Percentiles rank a stretch among this genome's conserved stretches.
Evolutionary conservation across 2,329 filamentous ascomycete genomes (phyloP).

Genomic region (Nigrospora sphaerica): DNA sequence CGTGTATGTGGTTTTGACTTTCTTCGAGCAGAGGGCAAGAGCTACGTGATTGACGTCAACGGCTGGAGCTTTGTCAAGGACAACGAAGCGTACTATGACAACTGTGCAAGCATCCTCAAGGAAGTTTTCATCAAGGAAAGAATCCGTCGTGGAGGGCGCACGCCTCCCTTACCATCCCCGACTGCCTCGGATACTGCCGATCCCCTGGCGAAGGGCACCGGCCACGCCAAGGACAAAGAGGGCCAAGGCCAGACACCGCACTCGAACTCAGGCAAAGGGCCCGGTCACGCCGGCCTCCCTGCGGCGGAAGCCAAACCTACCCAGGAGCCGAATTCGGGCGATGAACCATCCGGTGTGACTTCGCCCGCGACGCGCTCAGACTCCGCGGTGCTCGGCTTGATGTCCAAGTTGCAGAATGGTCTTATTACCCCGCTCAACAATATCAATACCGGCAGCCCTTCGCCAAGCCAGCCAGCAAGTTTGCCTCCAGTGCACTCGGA

Average conservation of each 20-base stretch:
- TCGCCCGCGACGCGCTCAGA: slow-evolving; percentile 15
- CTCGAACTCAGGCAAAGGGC: slow-evolving; percentile 11
- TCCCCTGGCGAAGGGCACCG: slow-evolving; percentile 18
- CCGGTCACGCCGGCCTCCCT: slow-evolving; percentile 4
- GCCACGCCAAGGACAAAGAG: slow-evolving; percentile 32
- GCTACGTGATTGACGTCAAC: slow-evolving; percentile 98
- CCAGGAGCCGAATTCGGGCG: slow-evolving; percentile 8
- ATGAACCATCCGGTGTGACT: slow-evolving; percentile 12
- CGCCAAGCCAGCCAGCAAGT: background rate
- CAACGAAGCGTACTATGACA: slow-evolving; percentile 97
- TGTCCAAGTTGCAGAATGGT: slow-evolving; percentile 26
- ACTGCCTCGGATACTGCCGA: slow-evolving; percentile 32
- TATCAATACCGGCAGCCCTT: background rate
- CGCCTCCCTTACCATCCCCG: slow-evolving; percentile 44
- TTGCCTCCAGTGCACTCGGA: no score
- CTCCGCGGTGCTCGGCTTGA: slow-evolving; percentile 11
- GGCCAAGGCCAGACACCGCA: slow-evolving; percentile 12
- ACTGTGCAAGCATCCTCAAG: slow-evolving; percentile 76
- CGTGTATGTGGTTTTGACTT: slow-evolving; percentile 94
- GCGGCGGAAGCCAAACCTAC: slow-evolving; percentile 7
- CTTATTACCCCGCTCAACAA: slow-evolving; percentile 24
- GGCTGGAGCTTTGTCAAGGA: slow-evolving; percentile 99
- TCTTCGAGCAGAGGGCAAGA: slow-evolving; percentile 78
- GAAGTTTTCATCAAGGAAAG: slow-evolving; percentile 84
- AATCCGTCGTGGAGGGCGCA: slow-evolving; percentile 54